Evolutionary conservation across 2,329 filamentous ascomycete genomes (phyloP), one percentile per base, ranked within the genome.

Genomic region (Aspergillus versicolor): DNA sequence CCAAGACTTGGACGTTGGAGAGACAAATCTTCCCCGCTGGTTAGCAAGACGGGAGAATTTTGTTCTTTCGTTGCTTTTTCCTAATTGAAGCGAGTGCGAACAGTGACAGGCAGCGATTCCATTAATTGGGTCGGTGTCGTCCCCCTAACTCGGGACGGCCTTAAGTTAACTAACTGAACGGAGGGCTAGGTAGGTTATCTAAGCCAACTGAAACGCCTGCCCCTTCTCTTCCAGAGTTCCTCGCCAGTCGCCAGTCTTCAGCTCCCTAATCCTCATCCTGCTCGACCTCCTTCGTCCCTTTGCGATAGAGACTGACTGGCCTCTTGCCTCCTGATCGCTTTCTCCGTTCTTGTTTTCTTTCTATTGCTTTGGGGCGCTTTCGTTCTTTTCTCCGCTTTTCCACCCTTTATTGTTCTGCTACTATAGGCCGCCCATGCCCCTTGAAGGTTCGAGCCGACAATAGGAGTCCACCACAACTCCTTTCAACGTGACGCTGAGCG

Each of bases 371-470:
- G 52, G 47, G 57, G 53, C 56, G 37, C 12, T 53, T 54, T 52
- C 59, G 22, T 59, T 59, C 53, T 45, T 50, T 54, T 50, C 49
- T 57, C 48, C 49, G 46, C 54, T 54, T 58, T 48, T 54, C 56
- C 57, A 55, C 58, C 56, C 60, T 61, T 55, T 62, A 48, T 59
- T 61, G 56, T 52, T 56, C 22, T 58, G 30, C 44, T 49, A 57
- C 59, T 64, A 44, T 58, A 60, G 50, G 42, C 58, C 52, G 44
- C 56, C 52, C 54, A 65, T 66, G 60, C 58, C 62, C 54, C 57
- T 57, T 54, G 53, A 40, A 50, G 54, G 52, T 54, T 50, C 43
- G 54, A 57, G 46, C 61, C 58, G 50, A 51, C 53, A 61, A 52
- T 59, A 61, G 56, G 57, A 49, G 38, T 21, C 11, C 27, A 30